Conservation (phyloP, 768 basidiomycete genomes). For the Sporobolomyces roseus region DNA sequence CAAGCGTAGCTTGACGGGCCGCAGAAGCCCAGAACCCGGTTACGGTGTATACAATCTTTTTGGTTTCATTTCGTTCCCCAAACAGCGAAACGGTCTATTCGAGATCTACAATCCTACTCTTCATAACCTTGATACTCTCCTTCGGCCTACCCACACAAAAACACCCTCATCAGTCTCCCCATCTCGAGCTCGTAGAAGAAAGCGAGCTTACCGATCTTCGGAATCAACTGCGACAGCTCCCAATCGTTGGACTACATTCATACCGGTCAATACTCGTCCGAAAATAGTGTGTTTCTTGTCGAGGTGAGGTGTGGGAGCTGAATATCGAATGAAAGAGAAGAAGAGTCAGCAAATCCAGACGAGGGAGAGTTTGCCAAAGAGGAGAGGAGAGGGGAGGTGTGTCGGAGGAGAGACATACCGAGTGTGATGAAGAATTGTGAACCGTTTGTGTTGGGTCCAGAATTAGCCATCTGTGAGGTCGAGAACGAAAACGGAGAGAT, state of each 20-base stretch:
- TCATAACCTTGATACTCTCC: slow-evolving; percentile 88
- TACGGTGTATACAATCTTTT: no score
- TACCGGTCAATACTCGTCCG: slow-evolving; percentile 82
- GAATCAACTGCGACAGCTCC: slow-evolving; percentile 85
- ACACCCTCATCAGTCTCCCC: not conserved
- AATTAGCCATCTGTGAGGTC: slow-evolving; percentile 51
- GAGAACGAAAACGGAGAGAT: not conserved
- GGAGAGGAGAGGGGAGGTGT: no score
- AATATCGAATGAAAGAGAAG: not conserved
- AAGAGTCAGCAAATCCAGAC: no score
- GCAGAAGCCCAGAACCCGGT: no score
- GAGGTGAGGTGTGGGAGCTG: slow-evolving; percentile 48
- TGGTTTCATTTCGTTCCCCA: no score
- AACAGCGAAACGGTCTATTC: slow-evolving; percentile 5
- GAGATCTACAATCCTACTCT: slow-evolving; percentile 55
- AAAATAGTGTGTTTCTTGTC: slow-evolving; percentile 53
- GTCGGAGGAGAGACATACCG: slow-evolving; percentile 35
- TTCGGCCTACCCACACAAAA: slow-evolving; percentile 50
- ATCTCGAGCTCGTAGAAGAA: not conserved
- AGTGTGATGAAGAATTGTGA: slow-evolving; percentile 48
- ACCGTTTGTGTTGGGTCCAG: slow-evolving; percentile 53
- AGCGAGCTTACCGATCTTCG: slow-evolving; percentile 68
- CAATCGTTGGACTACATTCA: slow-evolving; percentile 84
- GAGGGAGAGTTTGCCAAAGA: slow-evolving; percentile 21
- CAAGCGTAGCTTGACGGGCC: no score